Conservation (phyloP, 371 early-diverging fungal genomes). For the Haplosporangium sp. region DNA sequence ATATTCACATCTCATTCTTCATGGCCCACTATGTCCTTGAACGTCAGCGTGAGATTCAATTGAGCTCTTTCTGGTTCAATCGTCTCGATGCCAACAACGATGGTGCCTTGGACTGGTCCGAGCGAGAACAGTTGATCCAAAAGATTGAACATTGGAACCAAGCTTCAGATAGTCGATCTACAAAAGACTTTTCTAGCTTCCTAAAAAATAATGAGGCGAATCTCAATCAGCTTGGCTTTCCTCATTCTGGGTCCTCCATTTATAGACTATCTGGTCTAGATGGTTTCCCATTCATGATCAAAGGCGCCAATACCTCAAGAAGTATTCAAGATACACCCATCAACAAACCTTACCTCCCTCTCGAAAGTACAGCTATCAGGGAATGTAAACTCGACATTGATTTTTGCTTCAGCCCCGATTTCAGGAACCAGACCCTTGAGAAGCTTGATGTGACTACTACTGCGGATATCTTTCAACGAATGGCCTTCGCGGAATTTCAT, state of each 20-base stretch:
- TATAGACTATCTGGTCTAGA: conserved; percentile 34
- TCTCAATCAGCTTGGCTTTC: conserved; percentile 9
- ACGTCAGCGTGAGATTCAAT: conserved; percentile 42
- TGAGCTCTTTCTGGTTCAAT: conserved; percentile 42
- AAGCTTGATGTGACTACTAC: conserved; percentile 12
- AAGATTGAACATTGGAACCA: conserved; percentile 31
- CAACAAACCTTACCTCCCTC: background rate
- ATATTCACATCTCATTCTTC: conserved; percentile 49
- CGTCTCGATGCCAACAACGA: conserved; percentile 49
- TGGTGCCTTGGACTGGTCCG: conserved; percentile 35
- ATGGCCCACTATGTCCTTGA: conserved; percentile 58
- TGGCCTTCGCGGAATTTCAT: conserved; percentile 40
- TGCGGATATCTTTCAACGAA: conserved; percentile 22
- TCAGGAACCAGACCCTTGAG: background rate
- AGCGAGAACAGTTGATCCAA: conserved; percentile 38
- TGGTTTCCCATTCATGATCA: conserved; percentile 42
- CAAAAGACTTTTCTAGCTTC: background rate
- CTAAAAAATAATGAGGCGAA: background rate
- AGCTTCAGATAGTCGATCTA: background rate
- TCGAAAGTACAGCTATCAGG: background rate
- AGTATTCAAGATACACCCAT: no score
- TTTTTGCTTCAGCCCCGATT: conserved; percentile 28
- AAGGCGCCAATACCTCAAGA: background rate
- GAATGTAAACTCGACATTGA: conserved; percentile 26
- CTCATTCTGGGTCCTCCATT: conserved; percentile 11